phyloP scores from a whole-genome alignment of 371 early-diverging fungal genomes.

The Syncephalastrum racemosum region DNA sequence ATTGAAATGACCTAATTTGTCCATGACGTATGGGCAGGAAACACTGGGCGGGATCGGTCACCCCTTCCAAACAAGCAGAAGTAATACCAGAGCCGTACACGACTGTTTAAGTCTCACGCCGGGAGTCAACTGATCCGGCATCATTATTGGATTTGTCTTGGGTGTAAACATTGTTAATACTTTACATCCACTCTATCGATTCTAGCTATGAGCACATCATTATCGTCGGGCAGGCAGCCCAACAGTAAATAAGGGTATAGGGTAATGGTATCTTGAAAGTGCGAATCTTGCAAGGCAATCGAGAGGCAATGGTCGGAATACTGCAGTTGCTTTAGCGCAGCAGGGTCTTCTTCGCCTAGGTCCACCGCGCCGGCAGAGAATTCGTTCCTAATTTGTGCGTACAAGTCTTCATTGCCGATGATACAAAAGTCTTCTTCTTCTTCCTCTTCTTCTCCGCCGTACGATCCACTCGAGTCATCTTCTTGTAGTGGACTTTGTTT shows the following conservation, averaged over 20 bases:
- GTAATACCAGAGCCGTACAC: too few species aligned
- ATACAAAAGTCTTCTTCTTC: background rate
- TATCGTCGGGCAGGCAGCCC: constrained; percentile 31
- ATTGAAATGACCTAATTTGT: too few species aligned
- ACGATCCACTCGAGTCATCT: background rate
- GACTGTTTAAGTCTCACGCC: too few species aligned
- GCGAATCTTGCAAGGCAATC: constrained; percentile 27
- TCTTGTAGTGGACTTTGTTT: too few species aligned
- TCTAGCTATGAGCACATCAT: constrained; percentile 38
- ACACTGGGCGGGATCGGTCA: too few species aligned
- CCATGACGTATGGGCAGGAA: too few species aligned
- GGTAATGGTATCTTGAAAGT: constrained; percentile 31
- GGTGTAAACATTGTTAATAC: too few species aligned
- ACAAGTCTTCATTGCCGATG: background rate
- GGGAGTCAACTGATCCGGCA: too few species aligned
- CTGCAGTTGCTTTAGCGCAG: constrained; percentile 17
- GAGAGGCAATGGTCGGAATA: constrained; percentile 25
- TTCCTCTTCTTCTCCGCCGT: background rate
- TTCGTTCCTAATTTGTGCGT: too few species aligned
- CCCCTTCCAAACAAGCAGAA: too few species aligned
- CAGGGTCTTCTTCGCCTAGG: constrained; percentile 31
- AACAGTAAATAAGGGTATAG: constrained; percentile 32
- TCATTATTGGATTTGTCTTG: too few species aligned
- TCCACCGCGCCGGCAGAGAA: constrained; percentile 12
- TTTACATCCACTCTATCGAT: constrained; percentile 10